phyloP scores from a whole-genome alignment of 169 alveolate species.

The Plasmodium adleri region DNA sequence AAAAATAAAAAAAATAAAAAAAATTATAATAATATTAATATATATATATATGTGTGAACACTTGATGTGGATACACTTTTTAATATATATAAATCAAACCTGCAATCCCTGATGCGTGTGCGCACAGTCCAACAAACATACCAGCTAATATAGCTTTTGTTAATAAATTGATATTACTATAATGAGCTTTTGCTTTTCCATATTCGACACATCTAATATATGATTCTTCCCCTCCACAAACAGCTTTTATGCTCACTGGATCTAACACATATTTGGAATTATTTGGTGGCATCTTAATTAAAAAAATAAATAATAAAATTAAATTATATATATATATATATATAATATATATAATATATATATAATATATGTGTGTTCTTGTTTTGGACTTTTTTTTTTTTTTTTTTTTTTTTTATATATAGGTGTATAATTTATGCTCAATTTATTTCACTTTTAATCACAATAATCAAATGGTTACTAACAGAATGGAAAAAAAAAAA shows the following conservation, averaged over 20 bases:
- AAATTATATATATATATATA: background rate
- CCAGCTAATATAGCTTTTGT: constrained; percentile 67
- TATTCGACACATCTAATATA: constrained; percentile 73
- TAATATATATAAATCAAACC: constrained; percentile 25
- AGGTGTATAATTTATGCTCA: no score
- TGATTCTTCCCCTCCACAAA: constrained; percentile 52
- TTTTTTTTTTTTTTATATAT: no score
- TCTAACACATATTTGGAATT: constrained; percentile 27
- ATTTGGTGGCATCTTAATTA: constrained; percentile 25
- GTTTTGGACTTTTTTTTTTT: no score
- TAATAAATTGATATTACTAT: constrained; percentile 23
- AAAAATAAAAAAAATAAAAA: background rate
- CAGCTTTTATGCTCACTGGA: constrained; percentile 37
- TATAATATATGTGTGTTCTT: no score
- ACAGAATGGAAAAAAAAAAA: no score
- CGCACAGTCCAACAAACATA: constrained; percentile 55
- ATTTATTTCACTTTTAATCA: no score
- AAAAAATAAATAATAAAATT: background rate
- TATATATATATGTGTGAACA: background rate
- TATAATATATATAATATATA: no score
- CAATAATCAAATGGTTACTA: no score
- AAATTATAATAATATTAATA: background rate
- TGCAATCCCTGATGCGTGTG: constrained; percentile 76
- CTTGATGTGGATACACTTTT: background rate
- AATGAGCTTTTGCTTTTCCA: constrained; percentile 66